Percentiles rank a stretch among this genome's conserved stretches.
phyloP scores from a whole-genome alignment of 305 asterid species.

The Lippia alba region DNA sequence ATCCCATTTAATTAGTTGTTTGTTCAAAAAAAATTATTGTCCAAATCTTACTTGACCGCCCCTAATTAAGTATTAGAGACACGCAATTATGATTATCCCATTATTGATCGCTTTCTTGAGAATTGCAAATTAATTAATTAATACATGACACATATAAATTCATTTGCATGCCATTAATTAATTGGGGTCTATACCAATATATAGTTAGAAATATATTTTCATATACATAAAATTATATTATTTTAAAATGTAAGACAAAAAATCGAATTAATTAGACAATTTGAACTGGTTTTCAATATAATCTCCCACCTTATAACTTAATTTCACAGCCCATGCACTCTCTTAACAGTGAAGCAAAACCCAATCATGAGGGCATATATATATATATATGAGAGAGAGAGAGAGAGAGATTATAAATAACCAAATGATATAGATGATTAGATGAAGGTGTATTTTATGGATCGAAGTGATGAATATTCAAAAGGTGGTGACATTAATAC shows the following conservation, averaged over 20 bases:
- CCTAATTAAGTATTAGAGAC: not conserved
- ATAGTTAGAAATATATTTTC: no score
- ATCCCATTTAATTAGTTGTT: not conserved
- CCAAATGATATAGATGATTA: no score
- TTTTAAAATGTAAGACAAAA: no score
- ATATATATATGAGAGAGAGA: constrained; percentile 1
- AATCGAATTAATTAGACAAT: not conserved
- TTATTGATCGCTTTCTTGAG: not conserved
- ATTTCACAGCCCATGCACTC: constrained; percentile 19
- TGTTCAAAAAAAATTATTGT: not conserved
- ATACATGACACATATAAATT: not conserved
- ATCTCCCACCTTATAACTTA: constrained; percentile 16
- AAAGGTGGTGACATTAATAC: no score
- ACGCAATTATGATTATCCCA: not conserved
- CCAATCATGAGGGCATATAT: constrained; percentile 27
- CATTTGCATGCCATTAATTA: not conserved
- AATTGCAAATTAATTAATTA: not conserved
- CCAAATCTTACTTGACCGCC: not conserved
- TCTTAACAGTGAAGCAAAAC: constrained; percentile 43
- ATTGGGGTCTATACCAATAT: no score
- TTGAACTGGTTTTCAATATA: not conserved
- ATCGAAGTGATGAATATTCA: not conserved
- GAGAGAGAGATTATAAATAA: not conserved
- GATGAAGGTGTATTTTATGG: constrained; percentile 24
- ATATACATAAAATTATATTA: no score